phyloP scores from a whole-genome alignment of 805 yeast genomes.

The Danielia reshetovae region DNA sequence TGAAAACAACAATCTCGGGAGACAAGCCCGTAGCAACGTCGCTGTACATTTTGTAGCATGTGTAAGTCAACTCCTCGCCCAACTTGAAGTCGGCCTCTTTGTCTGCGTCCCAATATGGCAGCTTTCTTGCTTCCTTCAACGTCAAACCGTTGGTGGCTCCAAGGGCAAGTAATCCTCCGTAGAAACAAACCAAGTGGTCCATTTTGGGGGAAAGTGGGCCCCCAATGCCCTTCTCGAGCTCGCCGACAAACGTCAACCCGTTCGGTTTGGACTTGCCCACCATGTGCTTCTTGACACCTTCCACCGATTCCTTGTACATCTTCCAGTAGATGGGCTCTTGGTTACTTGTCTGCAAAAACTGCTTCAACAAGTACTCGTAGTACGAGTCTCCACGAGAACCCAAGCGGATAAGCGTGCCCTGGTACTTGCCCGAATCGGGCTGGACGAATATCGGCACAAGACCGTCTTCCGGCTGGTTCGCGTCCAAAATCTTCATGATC shows the following conservation, averaged over 20 bases:
- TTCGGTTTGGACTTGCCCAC: conserved; percentile 58
- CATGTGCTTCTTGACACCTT: conserved; percentile 70
- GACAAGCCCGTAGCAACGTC: conserved; percentile 72
- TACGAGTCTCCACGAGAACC: conserved; percentile 94
- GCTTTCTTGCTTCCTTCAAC: conserved; percentile 49
- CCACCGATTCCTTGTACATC: conserved; percentile 73
- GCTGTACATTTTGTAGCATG: conserved; percentile 83
- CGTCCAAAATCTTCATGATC: conserved; percentile 66
- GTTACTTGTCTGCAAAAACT: conserved; percentile 72
- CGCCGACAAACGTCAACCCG: conserved; percentile 69
- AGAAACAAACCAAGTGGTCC: conserved; percentile 92
- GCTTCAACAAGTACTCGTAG: conserved; percentile 84
- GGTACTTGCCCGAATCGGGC: conserved; percentile 70
- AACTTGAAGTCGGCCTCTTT: conserved; percentile 62
- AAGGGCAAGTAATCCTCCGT: conserved; percentile 82
- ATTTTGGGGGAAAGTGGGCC: conserved; percentile 64
- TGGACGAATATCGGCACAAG: conserved; percentile 76
- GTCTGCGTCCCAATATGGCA: conserved; percentile 52
- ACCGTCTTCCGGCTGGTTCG: conserved; percentile 63
- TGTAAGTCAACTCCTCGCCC: conserved; percentile 69
- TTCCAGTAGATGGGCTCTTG: conserved; percentile 57
- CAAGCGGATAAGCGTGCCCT: conserved; percentile 62
- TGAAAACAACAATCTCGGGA: conserved; percentile 88
- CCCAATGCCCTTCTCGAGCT: conserved; percentile 63
- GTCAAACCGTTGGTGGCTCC: conserved; percentile 83